Conservation (phyloP, 2,329 filamentous ascomycete genomes). For the Fusarium abutilonis region DNA sequence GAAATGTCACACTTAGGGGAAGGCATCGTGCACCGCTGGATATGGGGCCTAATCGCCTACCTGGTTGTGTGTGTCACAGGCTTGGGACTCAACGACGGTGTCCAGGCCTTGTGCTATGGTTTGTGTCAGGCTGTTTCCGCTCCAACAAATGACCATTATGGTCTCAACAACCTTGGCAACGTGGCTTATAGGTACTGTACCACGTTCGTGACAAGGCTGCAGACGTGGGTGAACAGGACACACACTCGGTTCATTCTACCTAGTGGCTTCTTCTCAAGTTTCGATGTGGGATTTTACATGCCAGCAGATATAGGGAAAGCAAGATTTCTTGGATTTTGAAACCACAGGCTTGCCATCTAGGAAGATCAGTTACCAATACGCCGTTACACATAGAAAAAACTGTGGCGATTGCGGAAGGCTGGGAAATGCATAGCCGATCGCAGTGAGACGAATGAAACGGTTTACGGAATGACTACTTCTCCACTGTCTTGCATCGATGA, state of each 20-base stretch:
- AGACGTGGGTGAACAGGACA: conserved; percentile 43
- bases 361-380: not conserved
- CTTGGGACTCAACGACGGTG: not conserved
- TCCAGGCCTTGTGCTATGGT: conserved; percentile 1
- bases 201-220: conserved; percentile 36
- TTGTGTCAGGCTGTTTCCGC: conserved; percentile 1
- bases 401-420: not conserved
- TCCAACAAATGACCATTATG: not conserved
- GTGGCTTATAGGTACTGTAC: conserved; percentile 38
- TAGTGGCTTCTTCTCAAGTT: not conserved
- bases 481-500: not conserved
- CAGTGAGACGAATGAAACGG: not conserved
- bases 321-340: no score
- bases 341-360: no score
- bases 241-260: conserved; percentile 34
- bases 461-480: not conserved
- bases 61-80: no score
- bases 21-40: no score
- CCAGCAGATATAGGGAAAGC: no score
- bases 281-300: no score
- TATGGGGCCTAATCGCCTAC: no score
- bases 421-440: not conserved
- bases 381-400: not conserved
- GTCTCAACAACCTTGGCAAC: conserved; percentile 4
- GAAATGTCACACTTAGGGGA: no score